These are phyloP conservation scores for Gonium pectorale DNA, from an alignment of 139 green algal species.

Conservation along the genomic window DNA sequence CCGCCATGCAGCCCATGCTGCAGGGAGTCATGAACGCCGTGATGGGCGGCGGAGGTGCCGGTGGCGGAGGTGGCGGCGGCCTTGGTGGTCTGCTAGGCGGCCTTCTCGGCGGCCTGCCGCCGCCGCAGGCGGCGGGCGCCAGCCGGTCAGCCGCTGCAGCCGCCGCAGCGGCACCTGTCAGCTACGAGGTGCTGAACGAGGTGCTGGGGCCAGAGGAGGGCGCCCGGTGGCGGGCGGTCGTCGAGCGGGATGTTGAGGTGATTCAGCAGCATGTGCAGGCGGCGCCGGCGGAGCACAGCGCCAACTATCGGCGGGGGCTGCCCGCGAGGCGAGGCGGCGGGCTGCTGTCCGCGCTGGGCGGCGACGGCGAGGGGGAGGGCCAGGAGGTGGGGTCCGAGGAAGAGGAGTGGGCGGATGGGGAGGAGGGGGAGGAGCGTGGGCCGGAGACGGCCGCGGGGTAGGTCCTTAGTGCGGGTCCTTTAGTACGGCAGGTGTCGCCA, in stretches of 20 bases:
- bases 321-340: background rate
- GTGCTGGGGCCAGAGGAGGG: constrained; percentile 40
- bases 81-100: constrained; percentile 41
- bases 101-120: constrained; percentile 43
- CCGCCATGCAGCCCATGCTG: constrained; percentile 62
- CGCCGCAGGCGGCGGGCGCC: background rate
- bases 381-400: background rate
- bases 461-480: no score
- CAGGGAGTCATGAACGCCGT: constrained; percentile 8
- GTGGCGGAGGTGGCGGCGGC: constrained; percentile 38
- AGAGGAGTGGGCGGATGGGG: background rate
- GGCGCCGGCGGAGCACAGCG: constrained; percentile 4
- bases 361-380: background rate
- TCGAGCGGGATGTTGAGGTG: constrained; percentile 33
- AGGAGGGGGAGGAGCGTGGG: constrained; percentile 10
- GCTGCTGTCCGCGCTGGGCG: background rate
- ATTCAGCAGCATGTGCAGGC: constrained; percentile 32
- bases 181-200: constrained; percentile 37
- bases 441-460: no score
- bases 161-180: background rate
- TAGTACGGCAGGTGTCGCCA: no score
- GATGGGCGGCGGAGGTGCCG: constrained; percentile 38
- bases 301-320: constrained; percentile 25
- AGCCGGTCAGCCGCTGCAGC: background rate
- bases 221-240: constrained; percentile 16